Percentiles rank a stretch among this genome's conserved stretches.
These are phyloP conservation scores for Penicillium sp. DNA, from an alignment of 2,329 filamentous ascomycete genomes.

Conservation along the genomic window DNA sequence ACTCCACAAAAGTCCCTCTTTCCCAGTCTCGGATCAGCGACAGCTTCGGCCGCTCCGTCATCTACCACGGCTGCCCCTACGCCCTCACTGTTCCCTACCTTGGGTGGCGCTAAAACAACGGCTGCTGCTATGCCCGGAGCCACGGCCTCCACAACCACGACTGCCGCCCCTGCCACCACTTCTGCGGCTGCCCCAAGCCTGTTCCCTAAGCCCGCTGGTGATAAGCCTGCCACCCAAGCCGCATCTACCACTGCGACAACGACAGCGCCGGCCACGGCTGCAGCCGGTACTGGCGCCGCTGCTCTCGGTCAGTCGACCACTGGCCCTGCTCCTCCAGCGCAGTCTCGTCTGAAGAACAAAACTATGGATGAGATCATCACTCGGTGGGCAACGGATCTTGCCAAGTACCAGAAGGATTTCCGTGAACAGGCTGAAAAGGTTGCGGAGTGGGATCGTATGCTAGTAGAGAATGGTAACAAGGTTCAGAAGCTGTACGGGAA, in stretches of 20 bases:
- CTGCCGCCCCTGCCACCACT: slow-evolving; percentile 34
- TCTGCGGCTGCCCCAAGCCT: slow-evolving; percentile 22
- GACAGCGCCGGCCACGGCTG: slow-evolving; percentile 33
- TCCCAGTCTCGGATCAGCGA: slow-evolving; percentile 28
- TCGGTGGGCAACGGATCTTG: slow-evolving; percentile 90
- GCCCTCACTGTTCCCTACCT: slow-evolving; percentile 30
- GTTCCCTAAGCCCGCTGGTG: slow-evolving; percentile 31
- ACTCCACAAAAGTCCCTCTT: slow-evolving; percentile 41
- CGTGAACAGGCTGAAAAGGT: slow-evolving; percentile 86
- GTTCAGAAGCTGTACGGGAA: slow-evolving; percentile 90
- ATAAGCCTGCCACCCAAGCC: slow-evolving; percentile 27
- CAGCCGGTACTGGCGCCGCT: slow-evolving; percentile 31
- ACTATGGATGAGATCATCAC: slow-evolving; percentile 99
- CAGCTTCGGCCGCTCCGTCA: slow-evolving; percentile 34
- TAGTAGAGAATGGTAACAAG: slow-evolving; percentile 93
- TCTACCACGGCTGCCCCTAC: slow-evolving; percentile 33
- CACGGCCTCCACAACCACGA: slow-evolving; percentile 32
- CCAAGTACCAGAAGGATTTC: slow-evolving; percentile 97
- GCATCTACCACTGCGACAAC: slow-evolving; percentile 25
- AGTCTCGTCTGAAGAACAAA: slow-evolving; percentile 94
- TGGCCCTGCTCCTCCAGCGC: slow-evolving; percentile 74
- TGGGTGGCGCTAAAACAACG: slow-evolving; percentile 32
- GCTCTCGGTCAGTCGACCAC: slow-evolving; percentile 70
- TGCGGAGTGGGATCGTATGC: slow-evolving; percentile 83
- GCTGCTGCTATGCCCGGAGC: slow-evolving; percentile 30